Evolutionary conservation across 352 stramenopile species (phyloP).

Genomic region (Phytopythium sindhum): DNA sequence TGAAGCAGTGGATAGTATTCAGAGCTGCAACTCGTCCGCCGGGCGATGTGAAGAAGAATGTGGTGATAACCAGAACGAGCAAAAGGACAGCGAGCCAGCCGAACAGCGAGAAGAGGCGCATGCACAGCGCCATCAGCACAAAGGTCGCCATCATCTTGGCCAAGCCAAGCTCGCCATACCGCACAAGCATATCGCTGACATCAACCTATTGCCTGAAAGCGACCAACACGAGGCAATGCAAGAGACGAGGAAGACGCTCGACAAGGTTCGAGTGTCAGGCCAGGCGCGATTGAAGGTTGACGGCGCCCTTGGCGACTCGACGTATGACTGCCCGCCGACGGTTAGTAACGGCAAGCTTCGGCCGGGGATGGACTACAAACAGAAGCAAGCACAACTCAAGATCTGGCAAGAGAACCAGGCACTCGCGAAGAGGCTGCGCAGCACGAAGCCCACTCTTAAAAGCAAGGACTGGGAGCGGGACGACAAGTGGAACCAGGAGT

Average conservation of each 20-base stretch:
- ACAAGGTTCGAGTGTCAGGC: not conserved
- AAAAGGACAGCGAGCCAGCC: not conserved
- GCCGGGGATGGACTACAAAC: constrained; percentile 44
- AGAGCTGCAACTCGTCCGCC: not conserved
- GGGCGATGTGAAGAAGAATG: not conserved
- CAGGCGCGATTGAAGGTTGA: not conserved
- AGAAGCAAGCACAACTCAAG: constrained; percentile 60
- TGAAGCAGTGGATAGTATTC: not conserved
- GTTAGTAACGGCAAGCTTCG: constrained; percentile 18
- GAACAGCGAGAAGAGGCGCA: not conserved
- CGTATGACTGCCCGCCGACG: constrained; percentile 16
- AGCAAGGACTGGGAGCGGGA: constrained; percentile 73
- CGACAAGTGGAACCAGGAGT: constrained; percentile 69
- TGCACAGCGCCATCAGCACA: not conserved
- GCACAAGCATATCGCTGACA: not conserved
- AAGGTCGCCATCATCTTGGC: not conserved
- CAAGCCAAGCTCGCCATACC: not conserved
- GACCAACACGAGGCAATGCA: not conserved
- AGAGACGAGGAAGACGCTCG: not conserved
- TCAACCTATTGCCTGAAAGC: not conserved
- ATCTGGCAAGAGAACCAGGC: constrained; percentile 78
- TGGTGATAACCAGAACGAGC: not conserved
- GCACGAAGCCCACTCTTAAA: constrained; percentile 59
- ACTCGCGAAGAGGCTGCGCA: constrained; percentile 57
- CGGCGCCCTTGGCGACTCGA: not conserved